These are phyloP conservation scores for Aspergillus indologenus DNA, from an alignment of 495 filamentous ascomycete genomes.

Conservation along the genomic window DNA sequence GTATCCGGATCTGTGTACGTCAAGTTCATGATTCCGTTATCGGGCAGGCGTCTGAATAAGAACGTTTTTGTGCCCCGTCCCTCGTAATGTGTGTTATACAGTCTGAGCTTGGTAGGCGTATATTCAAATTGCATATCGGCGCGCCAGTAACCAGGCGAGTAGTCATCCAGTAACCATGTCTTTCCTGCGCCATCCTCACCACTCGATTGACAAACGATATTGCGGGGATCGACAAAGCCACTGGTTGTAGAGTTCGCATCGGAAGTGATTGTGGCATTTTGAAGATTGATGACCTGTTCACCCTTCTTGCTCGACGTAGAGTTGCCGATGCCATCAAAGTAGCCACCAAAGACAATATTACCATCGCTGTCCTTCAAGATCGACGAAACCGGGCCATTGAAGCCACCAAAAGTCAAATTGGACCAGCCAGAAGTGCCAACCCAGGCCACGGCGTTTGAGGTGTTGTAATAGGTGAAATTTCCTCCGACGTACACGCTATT, in stretches of 20 bases:
- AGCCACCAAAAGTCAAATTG: slow-evolving; percentile 84
- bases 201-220: slow-evolving; percentile 77
- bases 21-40: slow-evolving; percentile 94
- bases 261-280: slow-evolving; percentile 67
- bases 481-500: slow-evolving; percentile 90
- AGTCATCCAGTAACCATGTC: slow-evolving; percentile 83
- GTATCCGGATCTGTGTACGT: slow-evolving; percentile 78
- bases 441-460: slow-evolving; percentile 89
- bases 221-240: slow-evolving; percentile 75
- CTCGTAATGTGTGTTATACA: slow-evolving; percentile 86
- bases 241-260: slow-evolving; percentile 54
- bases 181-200: slow-evolving; percentile 61
- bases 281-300: slow-evolving; percentile 79
- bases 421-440: slow-evolving; percentile 65
- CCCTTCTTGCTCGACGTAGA: slow-evolving; percentile 59
- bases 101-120: slow-evolving; percentile 75
- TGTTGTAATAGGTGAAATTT: slow-evolving; percentile 71
- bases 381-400: slow-evolving; percentile 88
- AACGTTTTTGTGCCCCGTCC: slow-evolving; percentile 85
- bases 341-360: slow-evolving; percentile 87
- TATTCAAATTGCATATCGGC: slow-evolving; percentile 81
- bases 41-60: slow-evolving; percentile 74
- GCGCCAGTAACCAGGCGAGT: slow-evolving; percentile 77
- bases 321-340: slow-evolving; percentile 90
- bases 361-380: slow-evolving; percentile 76